Conservation (phyloP, 129 eudicot species). For the Flaveria bidentis region DNA sequence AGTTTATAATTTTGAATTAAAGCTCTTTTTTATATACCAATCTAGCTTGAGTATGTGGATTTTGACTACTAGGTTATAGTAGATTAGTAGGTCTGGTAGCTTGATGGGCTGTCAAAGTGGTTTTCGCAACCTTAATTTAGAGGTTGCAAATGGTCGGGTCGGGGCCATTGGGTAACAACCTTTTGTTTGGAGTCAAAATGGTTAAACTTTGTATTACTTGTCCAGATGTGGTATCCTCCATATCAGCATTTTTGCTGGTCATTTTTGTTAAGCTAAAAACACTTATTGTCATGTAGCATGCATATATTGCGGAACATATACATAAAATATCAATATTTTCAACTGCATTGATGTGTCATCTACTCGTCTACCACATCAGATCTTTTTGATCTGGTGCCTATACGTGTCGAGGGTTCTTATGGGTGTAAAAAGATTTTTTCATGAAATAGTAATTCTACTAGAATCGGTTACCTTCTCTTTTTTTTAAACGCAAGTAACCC, state of each 20-base stretch:
- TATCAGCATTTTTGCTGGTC: not conserved
- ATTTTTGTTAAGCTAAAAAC: not conserved
- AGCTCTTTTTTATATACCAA: not conserved
- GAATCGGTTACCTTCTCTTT: not conserved
- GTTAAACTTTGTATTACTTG: too few relatives aligned
- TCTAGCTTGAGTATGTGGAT: not conserved
- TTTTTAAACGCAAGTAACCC: not conserved
- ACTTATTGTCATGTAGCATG: not conserved
- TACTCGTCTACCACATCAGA: not conserved
- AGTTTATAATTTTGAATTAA: too few relatives aligned
- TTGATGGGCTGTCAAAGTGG: not conserved
- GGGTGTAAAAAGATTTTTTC: not conserved
- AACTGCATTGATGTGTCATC: not conserved
- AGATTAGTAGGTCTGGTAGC: not conserved
- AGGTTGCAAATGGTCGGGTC: not conserved
- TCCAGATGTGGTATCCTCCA: too few relatives aligned
- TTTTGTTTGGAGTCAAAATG: not conserved
- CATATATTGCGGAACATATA: not conserved
- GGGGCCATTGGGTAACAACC: not conserved
- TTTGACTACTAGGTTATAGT: not conserved
- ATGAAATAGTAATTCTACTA: not conserved
- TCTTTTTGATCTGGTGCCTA: not conserved
- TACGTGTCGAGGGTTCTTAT: not conserved
- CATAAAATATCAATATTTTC: not conserved
- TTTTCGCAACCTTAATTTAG: not conserved